Conservation (phyloP, 163 green algal genomes). For the Scenedesmus sp. region DNA sequence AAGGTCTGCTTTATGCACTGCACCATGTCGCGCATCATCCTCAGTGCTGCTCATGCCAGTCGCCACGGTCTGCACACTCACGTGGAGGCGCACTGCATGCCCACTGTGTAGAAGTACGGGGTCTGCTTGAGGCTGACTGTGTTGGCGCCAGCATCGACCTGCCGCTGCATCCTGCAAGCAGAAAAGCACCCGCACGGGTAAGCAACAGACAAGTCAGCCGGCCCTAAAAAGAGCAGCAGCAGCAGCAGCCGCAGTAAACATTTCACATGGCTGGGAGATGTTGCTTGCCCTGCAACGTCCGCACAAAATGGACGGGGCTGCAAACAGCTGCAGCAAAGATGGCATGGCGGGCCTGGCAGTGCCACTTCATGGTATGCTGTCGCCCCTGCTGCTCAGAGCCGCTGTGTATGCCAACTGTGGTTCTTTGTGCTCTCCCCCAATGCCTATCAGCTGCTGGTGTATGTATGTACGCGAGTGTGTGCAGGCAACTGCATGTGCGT, state of each 20-base stretch:
- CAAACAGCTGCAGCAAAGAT: too few relatives aligned
- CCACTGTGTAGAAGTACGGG: constrained; percentile 49
- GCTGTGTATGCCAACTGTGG: too few relatives aligned
- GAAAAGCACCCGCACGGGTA: neutral
- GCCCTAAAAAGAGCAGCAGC: neutral
- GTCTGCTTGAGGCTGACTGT: constrained; percentile 44
- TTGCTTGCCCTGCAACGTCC: too few relatives aligned
- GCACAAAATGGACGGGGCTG: too few relatives aligned
- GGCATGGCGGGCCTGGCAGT: too few relatives aligned
- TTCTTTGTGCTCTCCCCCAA: too few relatives aligned
- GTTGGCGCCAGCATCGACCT: constrained; percentile 44
- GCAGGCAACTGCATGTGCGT: too few relatives aligned
- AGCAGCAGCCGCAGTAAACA: neutral
- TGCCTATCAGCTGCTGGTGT: too few relatives aligned
- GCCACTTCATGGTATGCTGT: too few relatives aligned
- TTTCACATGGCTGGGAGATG: too few relatives aligned
- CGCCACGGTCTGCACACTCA: neutral
- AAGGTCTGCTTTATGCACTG: neutral
- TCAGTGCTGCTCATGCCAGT: neutral
- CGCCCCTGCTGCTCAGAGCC: too few relatives aligned
- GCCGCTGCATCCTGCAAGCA: constrained; percentile 52
- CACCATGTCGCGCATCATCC: neutral
- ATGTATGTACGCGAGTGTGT: too few relatives aligned
- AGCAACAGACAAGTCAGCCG: neutral
- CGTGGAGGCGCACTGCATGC: constrained; percentile 32